These are phyloP conservation scores for Fusarium avenaceum DNA, from an alignment of 2,329 filamentous ascomycete genomes.

Conservation along the genomic window DNA sequence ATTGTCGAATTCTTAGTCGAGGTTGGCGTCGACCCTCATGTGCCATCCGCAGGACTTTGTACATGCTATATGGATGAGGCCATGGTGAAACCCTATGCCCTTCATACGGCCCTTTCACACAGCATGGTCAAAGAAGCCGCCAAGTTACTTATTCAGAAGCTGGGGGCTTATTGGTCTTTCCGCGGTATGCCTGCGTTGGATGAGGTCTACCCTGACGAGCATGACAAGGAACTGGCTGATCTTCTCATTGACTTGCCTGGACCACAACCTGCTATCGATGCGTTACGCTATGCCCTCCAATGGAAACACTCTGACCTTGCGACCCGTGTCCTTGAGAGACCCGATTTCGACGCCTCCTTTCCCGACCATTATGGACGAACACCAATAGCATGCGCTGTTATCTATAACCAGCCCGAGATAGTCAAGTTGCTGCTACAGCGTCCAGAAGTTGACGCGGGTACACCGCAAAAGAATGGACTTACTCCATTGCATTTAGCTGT, in stretches of 20 bases:
- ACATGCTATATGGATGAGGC: neutral
- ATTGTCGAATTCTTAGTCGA: slow-evolving; percentile 30
- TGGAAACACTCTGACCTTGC: slow-evolving; percentile 2
- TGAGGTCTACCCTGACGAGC: neutral
- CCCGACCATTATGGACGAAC: slow-evolving; percentile 5
- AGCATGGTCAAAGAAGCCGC: slow-evolving; percentile 4
- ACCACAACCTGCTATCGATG: neutral
- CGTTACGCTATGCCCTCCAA: slow-evolving; percentile 7
- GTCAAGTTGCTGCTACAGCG: slow-evolving; percentile 1
- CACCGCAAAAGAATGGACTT: neutral
- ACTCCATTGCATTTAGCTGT: slow-evolving; percentile 8
- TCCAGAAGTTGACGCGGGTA: slow-evolving; percentile 1
- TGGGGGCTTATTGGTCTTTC: slow-evolving; percentile 21
- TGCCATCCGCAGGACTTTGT: slow-evolving; percentile 14
- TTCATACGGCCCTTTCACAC: slow-evolving; percentile 25
- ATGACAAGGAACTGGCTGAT: neutral
- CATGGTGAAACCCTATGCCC: slow-evolving; percentile 2
- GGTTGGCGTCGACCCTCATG: slow-evolving; percentile 12
- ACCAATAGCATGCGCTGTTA: slow-evolving; percentile 5
- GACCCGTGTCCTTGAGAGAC: slow-evolving; percentile 12
- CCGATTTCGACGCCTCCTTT: slow-evolving; percentile 11
- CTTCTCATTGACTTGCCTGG: slow-evolving; percentile 16
- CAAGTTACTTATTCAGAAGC: slow-evolving; percentile 16
- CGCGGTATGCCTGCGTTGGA: slow-evolving; percentile 1
- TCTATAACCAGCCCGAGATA: neutral